Evolutionary conservation across 164 flowering plant genomes (phyloP).

Genomic region (Kingdonia uniflora): DNA sequence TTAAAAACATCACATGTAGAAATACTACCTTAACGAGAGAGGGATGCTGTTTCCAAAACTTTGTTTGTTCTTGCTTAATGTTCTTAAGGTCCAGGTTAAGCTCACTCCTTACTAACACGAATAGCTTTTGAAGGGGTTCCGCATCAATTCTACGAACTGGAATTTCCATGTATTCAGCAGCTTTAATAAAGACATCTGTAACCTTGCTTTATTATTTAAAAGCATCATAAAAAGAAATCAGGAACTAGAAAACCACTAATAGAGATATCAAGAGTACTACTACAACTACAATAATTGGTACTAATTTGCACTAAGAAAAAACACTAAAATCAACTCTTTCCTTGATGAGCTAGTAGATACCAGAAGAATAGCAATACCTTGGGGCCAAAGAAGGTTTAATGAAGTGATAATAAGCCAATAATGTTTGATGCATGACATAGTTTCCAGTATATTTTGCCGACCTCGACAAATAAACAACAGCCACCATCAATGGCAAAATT

Average conservation of each 20-base stretch:
- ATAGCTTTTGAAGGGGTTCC: conserved; percentile 87
- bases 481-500: conserved; percentile 79
- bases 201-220: too few species aligned
- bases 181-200: conserved; percentile 87
- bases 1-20: too few species aligned
- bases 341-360: too few species aligned
- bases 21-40: conserved; percentile 60
- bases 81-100: conserved; percentile 85
- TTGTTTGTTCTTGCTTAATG: conserved; percentile 89
- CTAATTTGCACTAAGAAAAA: too few species aligned
- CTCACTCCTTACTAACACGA: conserved; percentile 82
- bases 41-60: conserved; percentile 98
- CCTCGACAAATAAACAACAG: conserved; percentile 82
- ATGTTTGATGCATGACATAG: conserved; percentile 89
- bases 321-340: too few species aligned
- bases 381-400: conserved; percentile 99
- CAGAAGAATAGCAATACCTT: conserved; percentile 37
- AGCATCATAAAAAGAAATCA: conserved; percentile 15
- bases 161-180: conserved; percentile 91
- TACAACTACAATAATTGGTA: too few species aligned
- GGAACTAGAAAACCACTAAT: too few species aligned
- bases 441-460: conserved; percentile 92
- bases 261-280: too few species aligned
- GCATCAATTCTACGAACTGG: conserved; percentile 87
- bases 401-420: conserved; percentile 59